A percentile compares a stretch with the other conserved stretches of the same genome.
Conservation (phyloP, 805 yeast species). For the Cyberlindnera amylophila region DNA sequence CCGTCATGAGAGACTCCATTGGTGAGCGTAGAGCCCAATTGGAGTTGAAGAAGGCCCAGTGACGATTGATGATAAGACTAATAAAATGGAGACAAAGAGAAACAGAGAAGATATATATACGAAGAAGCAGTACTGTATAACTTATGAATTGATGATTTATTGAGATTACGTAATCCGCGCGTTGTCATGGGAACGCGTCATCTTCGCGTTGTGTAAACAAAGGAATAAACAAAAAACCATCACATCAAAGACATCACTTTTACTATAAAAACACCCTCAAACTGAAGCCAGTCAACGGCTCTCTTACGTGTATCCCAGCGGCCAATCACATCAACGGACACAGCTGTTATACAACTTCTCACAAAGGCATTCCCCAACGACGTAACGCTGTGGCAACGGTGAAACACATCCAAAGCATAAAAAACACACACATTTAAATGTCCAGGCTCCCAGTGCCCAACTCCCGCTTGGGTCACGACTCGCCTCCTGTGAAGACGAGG, state of each 20-base stretch:
- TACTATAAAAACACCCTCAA: no score
- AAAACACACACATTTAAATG: no score
- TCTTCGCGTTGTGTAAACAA: no score
- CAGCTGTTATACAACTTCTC: not conserved
- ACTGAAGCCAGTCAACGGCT: no score
- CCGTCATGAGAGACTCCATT: slow-evolving; percentile 66
- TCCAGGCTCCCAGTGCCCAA: slow-evolving; percentile 16
- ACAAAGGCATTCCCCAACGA: not conserved
- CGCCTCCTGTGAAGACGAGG: slow-evolving; percentile 25
- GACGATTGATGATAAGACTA: no score
- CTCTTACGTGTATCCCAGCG: no score
- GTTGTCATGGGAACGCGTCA: no score
- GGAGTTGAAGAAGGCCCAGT: slow-evolving; percentile 15
- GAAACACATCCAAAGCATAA: slow-evolving; percentile 4
- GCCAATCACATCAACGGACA: no score
- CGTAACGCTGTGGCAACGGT: slow-evolving; percentile 3
- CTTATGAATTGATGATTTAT: not conserved
- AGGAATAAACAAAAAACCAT: no score
- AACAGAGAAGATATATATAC: no score
- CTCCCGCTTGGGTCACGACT: slow-evolving; percentile 8
- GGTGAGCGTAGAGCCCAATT: slow-evolving; percentile 30
- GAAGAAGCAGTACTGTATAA: no score
- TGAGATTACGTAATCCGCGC: not conserved
- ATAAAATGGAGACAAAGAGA: not conserved
- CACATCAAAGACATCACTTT: no score